A percentile compares a stretch with the other conserved stretches of the same genome.
phyloP scores from a whole-genome alignment of 192 early-diverging fungal species.

The Entomortierella beljakovae region DNA sequence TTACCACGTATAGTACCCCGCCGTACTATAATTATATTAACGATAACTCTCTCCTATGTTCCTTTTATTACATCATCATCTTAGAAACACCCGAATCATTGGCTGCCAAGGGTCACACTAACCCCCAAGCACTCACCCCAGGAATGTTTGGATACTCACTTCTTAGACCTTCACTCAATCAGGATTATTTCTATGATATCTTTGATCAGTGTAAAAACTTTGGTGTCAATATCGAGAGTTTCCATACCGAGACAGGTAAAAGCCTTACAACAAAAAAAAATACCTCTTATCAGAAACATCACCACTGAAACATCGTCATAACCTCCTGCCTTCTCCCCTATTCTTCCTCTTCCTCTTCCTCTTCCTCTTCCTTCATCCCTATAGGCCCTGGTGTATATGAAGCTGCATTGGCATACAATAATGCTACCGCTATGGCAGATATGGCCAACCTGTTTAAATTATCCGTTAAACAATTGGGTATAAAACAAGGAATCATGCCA shows the following conservation, averaged over 20 bases:
- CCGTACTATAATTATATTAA: background rate
- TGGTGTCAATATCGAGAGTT: conserved; percentile 76
- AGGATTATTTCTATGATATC: conserved; percentile 77
- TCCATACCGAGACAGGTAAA: conserved; percentile 83
- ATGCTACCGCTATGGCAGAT: conserved; percentile 72
- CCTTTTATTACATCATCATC: background rate
- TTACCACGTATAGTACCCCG: too few species aligned
- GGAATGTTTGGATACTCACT: conserved; percentile 90
- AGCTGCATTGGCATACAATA: conserved; percentile 76
- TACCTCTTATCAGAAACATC: background rate
- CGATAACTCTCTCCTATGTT: background rate
- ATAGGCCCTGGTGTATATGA: conserved; percentile 85
- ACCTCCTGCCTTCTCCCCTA: too few species aligned
- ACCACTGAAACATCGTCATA: background rate
- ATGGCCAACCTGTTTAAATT: conserved; percentile 83
- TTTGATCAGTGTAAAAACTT: conserved; percentile 71
- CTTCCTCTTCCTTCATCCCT: background rate
- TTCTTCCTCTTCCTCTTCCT: too few species aligned
- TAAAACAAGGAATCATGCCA: conserved; percentile 76
- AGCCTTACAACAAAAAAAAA: background rate
- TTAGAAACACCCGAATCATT: conserved; percentile 79
- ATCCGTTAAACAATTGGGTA: conserved; percentile 76
- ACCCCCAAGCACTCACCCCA: conserved; percentile 69
- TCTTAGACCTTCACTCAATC: conserved; percentile 72
- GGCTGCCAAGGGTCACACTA: conserved; percentile 67